A percentile compares a stretch with the other conserved stretches of the same genome.
Conservation (phyloP, 1,139 yeast genomes). For the Diutina neorugosa region DNA sequence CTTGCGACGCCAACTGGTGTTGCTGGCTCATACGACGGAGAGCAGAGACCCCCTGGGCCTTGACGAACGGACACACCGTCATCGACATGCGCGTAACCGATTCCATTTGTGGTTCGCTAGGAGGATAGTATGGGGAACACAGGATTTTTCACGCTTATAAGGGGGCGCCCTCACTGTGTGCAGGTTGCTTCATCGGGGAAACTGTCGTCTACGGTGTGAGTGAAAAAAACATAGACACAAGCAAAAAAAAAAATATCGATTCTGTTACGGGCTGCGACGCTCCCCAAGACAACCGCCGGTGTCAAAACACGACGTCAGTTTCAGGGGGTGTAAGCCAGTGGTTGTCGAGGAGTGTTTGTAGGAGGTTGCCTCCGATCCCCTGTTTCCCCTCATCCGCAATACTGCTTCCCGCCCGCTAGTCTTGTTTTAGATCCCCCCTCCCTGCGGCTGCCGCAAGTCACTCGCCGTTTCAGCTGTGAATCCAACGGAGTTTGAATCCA, state of each 20-base stretch:
- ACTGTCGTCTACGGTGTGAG: background rate
- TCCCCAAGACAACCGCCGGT: background rate
- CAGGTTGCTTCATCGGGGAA: background rate
- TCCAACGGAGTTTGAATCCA: background rate
- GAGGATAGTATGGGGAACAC: background rate
- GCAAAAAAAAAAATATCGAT: too few relatives aligned
- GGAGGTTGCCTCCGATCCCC: too few relatives aligned
- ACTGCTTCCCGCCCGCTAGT: too few relatives aligned
- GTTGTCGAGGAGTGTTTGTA: too few relatives aligned
- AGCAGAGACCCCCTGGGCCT: constrained; percentile 51
- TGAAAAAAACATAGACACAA: too few relatives aligned
- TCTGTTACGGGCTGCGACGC: background rate
- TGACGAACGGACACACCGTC: constrained; percentile 78
- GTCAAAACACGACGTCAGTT: background rate
- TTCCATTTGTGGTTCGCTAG: constrained; percentile 41
- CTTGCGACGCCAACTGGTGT: constrained; percentile 16
- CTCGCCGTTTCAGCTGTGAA: background rate
- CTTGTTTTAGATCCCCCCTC: background rate
- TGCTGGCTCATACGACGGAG: constrained; percentile 43
- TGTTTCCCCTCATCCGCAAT: background rate
- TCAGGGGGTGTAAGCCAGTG: too few relatives aligned
- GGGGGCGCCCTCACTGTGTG: background rate
- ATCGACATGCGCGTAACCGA: constrained; percentile 66
- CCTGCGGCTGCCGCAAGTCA: background rate
- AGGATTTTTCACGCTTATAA: background rate